Base-by-base conservation (phyloP, 1,284 basidiomycete species). In the Phylloporus sp. region DNA sequence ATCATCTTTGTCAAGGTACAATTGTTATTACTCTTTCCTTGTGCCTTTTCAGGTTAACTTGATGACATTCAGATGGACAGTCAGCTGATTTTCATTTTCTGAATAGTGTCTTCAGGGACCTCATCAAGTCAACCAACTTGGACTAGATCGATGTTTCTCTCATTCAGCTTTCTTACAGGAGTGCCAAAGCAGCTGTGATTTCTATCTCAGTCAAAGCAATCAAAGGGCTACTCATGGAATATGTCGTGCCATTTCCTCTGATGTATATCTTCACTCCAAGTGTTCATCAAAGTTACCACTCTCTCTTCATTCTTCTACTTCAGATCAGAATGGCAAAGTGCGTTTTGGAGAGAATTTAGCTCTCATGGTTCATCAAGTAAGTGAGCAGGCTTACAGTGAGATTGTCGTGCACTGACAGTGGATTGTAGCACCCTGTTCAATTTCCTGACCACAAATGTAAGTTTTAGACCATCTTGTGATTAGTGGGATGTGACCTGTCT, bases 321-420 rank as follows among this genome's bases (percentile, higher is more conserved):
- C 92, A 94, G 71, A 82, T 95, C 37, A 81, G 87, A 51, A 82
- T 91, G 63, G 91, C 91, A 8, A 93, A 93, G 73, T 83, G 80
- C 66, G 81, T 89, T 37, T 69, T 94, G 56, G 92, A 93, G 68
- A 78, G 85, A 51, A 89, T 92, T 31, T 76, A 88, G 61, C 70
- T 95, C 60, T 87, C 86, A 56, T 96, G 94, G 94, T 88, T 95
- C 67, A 82, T 93, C 70, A 92, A 93, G 93, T 94, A 72, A 72
- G 91, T 82, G 26, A 18, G n/a, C 39, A 47, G 32, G 46, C 8
- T 46, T 60, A 39, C 24, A 24, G 8, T 6, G 17, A 52, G 15
- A 6, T 37, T 40, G 53, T 32, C 34, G 50, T 53, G 24, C 62
- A 66, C 58, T 73, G 64, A 59, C 42, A 22, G 17, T 62, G 47